phyloP scores from a whole-genome alignment of 192 early-diverging fungal species.

The Rhizophagus prolifer region DNA sequence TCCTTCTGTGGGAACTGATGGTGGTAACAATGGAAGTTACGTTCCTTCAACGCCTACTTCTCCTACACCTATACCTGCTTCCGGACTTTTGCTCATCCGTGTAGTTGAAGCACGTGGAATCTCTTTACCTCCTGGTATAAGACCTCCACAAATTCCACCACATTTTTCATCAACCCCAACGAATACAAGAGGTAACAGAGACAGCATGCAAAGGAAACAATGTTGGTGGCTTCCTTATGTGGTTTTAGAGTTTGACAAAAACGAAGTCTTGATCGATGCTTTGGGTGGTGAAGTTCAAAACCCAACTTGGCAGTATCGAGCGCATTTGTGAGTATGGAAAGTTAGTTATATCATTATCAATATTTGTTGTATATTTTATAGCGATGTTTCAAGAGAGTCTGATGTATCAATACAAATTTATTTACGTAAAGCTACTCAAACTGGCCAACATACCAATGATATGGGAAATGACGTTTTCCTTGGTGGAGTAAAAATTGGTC shows the following conservation, averaged over 20 bases:
- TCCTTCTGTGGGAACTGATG: background rate
- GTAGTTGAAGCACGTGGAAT: conserved; percentile 81
- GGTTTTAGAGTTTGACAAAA: conserved; percentile 94
- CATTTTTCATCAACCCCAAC: conserved; percentile 15
- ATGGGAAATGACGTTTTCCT: conserved; percentile 54
- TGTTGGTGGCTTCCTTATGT: conserved; percentile 77
- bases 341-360: background rate
- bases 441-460: conserved; percentile 28
- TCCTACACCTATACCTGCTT: conserved; percentile 21
- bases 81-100: conserved; percentile 75
- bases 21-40: background rate
- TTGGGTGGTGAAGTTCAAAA: conserved; percentile 74
- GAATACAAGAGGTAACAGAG: conserved; percentile 40
- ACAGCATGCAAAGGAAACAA: conserved; percentile 51
- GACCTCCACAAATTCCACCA: conserved; percentile 43
- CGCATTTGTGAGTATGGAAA: conserved; percentile 68
- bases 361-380: conserved; percentile 26
- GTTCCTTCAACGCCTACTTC: conserved; percentile 19
- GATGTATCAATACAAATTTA: conserved; percentile 62
- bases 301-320: conserved; percentile 76
- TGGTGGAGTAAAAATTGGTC: conserved; percentile 53
- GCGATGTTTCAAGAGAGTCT: conserved; percentile 62
- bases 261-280: conserved; percentile 84
- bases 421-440: conserved; percentile 43
- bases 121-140: conserved; percentile 63